Percentiles rank a stretch among this genome's conserved stretches.
phyloP scores from a whole-genome alignment of 345 rosid species.

The Salix viminalis region DNA sequence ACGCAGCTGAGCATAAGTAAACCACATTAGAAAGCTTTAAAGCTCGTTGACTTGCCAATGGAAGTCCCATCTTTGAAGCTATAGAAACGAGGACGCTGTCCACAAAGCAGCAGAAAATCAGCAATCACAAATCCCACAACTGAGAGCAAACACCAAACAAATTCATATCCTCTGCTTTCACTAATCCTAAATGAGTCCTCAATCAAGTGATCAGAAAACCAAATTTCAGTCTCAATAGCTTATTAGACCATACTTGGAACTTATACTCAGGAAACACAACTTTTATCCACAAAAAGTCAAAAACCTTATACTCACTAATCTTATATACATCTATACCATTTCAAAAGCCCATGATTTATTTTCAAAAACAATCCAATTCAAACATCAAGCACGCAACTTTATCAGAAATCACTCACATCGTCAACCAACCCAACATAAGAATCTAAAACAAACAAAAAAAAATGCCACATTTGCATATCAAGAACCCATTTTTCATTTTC shows the following conservation, averaged over 20 bases:
- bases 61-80: constrained; percentile 87
- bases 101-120: constrained; percentile 16
- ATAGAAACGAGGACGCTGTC: constrained; percentile 75
- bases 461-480: neutral
- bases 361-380: neutral
- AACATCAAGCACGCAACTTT: neutral
- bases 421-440: neutral
- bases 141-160: neutral
- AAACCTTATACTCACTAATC: neutral
- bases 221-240: neutral
- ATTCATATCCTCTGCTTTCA: neutral
- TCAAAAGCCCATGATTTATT: neutral
- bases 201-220: neutral
- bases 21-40: constrained; percentile 53
- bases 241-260: neutral
- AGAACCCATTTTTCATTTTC: neutral
- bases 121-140: neutral
- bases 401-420: neutral
- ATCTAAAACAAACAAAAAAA: neutral
- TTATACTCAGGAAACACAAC: neutral
- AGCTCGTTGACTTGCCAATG: constrained; percentile 47
- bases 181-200: neutral
- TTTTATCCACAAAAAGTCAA: neutral
- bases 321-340: neutral
- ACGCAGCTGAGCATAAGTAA: constrained; percentile 41